These are phyloP conservation scores for Aschersonia sp. DNA, from an alignment of 2,329 filamentous ascomycete species.

Conservation along the genomic window DNA sequence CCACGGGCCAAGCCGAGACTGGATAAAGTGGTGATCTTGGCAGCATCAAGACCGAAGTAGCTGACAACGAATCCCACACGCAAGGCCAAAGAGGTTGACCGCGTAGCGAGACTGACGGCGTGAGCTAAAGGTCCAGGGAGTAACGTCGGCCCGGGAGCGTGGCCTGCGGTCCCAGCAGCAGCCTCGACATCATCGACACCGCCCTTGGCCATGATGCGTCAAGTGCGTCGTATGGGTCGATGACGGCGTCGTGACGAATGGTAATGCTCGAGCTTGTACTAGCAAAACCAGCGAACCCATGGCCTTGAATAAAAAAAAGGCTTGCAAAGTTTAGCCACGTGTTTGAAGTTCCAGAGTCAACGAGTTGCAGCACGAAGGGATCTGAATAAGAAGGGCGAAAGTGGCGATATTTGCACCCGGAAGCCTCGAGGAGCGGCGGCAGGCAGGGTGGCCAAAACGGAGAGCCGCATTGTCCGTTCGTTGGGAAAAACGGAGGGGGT, in stretches of 20 bases:
- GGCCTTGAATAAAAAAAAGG: too few species aligned
- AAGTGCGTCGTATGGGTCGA: neutral
- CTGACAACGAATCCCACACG: conserved; percentile 37
- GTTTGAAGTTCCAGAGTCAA: neutral
- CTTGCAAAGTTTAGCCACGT: too few species aligned
- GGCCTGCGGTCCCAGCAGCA: conserved; percentile 6
- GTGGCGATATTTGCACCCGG: conserved; percentile 1
- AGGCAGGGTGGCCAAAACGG: neutral
- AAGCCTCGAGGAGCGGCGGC: neutral
- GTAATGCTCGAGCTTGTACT: too few species aligned
- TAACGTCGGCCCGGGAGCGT: conserved; percentile 27
- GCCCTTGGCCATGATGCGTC: conserved; percentile 1
- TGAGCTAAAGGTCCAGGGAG: conserved; percentile 43
- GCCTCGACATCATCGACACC: conserved; percentile 3
- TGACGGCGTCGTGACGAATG: too few species aligned
- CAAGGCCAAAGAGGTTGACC: conserved; percentile 43
- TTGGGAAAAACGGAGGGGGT: conserved; percentile 2
- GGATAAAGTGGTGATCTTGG: conserved; percentile 40
- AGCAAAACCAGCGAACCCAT: too few species aligned
- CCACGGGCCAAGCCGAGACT: conserved; percentile 41
- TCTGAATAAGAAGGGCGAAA: neutral
- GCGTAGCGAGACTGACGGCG: conserved; percentile 44
- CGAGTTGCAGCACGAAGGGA: neutral
- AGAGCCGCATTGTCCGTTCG: conserved; percentile 1
- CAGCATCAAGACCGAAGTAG: conserved; percentile 36